Base-by-base conservation (phyloP, 2,329 filamentous ascomycete species). In the Xylaria sp. region DNA sequence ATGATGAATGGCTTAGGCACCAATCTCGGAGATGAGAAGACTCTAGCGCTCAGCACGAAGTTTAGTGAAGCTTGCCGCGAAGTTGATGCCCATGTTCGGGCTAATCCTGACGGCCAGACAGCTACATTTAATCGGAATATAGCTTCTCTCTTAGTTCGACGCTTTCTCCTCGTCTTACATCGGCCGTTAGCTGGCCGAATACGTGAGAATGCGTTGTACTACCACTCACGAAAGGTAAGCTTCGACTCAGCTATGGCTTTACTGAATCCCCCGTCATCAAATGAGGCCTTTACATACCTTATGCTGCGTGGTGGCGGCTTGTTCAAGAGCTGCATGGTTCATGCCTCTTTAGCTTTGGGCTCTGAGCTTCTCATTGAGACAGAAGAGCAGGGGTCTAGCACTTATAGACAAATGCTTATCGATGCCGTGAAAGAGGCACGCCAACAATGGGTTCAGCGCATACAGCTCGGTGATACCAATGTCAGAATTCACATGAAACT, bases 281-380 rank as follows among this genome's bases (percentile, higher is more conserved):
- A 51, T 48, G 48, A 37, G 12, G 20, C 18, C 1, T 68, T 55
- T 28, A 56, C 48, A 7, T 56, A 68, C 23, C 37, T 68, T 18
- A 65, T 68, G 61, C n/a, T 65, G 5, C 52, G 55, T 13, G 50
- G 66, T 23, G 66, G 56, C 7, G 61, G 61, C 39, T 5, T 65
- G 6, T 65, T 68, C 10, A 59, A 58, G 10, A 56, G 66, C 8
- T 64, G 60, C 15, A 23, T 57, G 8, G 56, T 20, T 34, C 61
- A 68, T 41, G 50, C 44, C 7, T 68, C 66, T 18, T 23, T 68
- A 6, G 66, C 61, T 12, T 13, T 68, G n/a, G 60, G 48, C 28
- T 68, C 66, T 6, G 61, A 68, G 39, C 48, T 65, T 25, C 66
- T 68, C 10, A 67, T 67, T n/a, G 65, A 67, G 28, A 64, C 60